Evolutionary conservation across 1,284 basidiomycete species (phyloP).

Genomic region (Pterulicium gracile): DNA sequence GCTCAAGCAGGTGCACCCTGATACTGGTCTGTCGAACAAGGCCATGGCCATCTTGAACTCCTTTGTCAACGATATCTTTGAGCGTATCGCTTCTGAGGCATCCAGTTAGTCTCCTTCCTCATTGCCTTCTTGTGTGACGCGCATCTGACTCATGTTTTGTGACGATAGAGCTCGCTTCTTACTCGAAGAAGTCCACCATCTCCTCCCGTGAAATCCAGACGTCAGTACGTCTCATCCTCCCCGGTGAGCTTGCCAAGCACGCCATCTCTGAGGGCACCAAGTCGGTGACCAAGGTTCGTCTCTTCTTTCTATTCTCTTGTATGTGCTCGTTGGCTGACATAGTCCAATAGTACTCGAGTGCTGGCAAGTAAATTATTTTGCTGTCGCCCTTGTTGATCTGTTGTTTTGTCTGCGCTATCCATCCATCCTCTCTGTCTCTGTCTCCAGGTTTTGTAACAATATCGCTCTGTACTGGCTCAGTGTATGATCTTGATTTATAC

Average conservation of each 20-base stretch:
- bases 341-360: background rate
- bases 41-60: constrained; percentile 82
- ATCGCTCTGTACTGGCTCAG: background rate
- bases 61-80: constrained; percentile 76
- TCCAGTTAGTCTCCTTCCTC: constrained; percentile 43
- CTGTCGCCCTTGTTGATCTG: no score
- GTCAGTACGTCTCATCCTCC: constrained; percentile 72
- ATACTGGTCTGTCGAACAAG: constrained; percentile 82
- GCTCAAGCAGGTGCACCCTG: constrained; percentile 79
- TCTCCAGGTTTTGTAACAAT: background rate
- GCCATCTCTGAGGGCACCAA: constrained; percentile 60
- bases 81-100: constrained; percentile 74
- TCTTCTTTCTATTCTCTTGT: background rate
- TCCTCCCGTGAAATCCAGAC: constrained; percentile 84
- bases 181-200: constrained; percentile 83
- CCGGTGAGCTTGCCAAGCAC: constrained; percentile 65
- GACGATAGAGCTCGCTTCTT: constrained; percentile 73
- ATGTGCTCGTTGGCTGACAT: background rate
- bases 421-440: background rate
- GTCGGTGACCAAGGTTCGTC: constrained; percentile 23
- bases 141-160: constrained; percentile 12
- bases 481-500: background rate
- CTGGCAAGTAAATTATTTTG: background rate
- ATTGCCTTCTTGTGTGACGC: background rate
- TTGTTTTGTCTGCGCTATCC: no score